Evolutionary conservation across 1,284 basidiomycete genomes (phyloP).

Genomic region (Wolfiporia cocos): DNA sequence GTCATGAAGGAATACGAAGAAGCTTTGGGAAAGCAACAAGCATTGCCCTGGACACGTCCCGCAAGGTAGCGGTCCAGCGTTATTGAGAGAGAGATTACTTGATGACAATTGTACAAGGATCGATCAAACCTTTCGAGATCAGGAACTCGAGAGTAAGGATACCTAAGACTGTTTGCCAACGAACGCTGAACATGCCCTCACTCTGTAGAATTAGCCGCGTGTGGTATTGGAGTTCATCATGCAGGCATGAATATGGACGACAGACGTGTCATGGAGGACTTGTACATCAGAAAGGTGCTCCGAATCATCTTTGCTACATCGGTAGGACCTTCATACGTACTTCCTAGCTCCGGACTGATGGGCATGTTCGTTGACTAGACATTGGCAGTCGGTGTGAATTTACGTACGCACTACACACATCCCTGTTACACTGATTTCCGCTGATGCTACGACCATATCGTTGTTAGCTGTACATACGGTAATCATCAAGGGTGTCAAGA

Average conservation of each 20-base stretch:
- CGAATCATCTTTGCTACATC: slow-evolving; percentile 70
- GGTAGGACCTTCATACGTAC: too few relatives aligned
- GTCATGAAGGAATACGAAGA: slow-evolving; percentile 68
- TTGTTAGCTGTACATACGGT: slow-evolving; percentile 77
- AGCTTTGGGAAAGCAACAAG: slow-evolving; percentile 39
- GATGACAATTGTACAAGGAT: slow-evolving; percentile 36
- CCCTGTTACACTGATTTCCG: too few relatives aligned
- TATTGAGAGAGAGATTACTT: too few relatives aligned
- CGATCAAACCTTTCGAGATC: slow-evolving; percentile 51
- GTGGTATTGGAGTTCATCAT: slow-evolving; percentile 83
- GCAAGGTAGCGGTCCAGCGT: too few relatives aligned
- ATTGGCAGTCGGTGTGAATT: slow-evolving; percentile 83
- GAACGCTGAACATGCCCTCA: background rate
- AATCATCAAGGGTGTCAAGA: slow-evolving; percentile 76
- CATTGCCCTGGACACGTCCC: slow-evolving; percentile 61
- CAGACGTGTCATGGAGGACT: slow-evolving; percentile 61
- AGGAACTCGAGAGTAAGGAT: slow-evolving; percentile 52
- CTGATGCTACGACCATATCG: too few relatives aligned
- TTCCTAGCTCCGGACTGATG: too few relatives aligned
- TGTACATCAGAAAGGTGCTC: slow-evolving; percentile 63
- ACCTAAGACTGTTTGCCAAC: background rate
- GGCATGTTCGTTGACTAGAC: too few relatives aligned
- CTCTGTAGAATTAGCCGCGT: slow-evolving; percentile 44
- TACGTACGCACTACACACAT: slow-evolving; percentile 69
- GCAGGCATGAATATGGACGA: slow-evolving; percentile 77